These are phyloP conservation scores for Musa balbisiana DNA, from an alignment of 202 grass and related monocot species.

Conservation along the genomic window DNA sequence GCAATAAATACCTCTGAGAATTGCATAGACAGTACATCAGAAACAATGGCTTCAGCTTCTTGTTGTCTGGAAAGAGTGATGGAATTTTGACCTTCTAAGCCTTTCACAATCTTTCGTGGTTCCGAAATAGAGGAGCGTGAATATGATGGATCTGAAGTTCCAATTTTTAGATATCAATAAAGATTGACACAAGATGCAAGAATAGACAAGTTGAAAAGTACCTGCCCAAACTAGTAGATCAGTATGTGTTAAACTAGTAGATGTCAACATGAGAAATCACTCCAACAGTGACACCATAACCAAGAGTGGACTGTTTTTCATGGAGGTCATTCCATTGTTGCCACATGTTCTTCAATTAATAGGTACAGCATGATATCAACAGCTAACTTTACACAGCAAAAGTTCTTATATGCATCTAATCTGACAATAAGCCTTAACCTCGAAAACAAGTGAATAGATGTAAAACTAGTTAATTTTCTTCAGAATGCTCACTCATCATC, in stretches of 20 bases:
- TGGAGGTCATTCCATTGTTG: neutral
- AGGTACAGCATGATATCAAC: neutral
- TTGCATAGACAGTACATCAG: slow-evolving; percentile 49
- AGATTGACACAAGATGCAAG: neutral
- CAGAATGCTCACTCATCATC: neutral
- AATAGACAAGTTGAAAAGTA: slow-evolving; percentile 1
- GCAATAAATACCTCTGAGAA: slow-evolving; percentile 54
- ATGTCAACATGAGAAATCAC: neutral
- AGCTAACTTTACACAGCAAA: neutral
- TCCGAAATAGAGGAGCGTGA: slow-evolving; percentile 20
- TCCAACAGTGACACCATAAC: neutral
- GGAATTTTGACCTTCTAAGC: slow-evolving; percentile 30
- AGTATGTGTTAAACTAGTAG: neutral
- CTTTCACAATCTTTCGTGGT: slow-evolving; percentile 23
- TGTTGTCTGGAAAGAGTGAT: slow-evolving; percentile 50
- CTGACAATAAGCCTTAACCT: neutral
- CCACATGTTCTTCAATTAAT: neutral
- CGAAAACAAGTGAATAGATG: neutral
- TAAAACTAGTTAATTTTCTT: neutral
- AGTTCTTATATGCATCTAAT: neutral
- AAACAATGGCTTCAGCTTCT: slow-evolving; percentile 68
- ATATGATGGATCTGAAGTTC: slow-evolving; percentile 60
- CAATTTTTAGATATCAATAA: slow-evolving; percentile 14
- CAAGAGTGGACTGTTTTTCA: neutral
- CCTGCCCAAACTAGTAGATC: neutral